Percentiles rank a stretch among this genome's conserved stretches.
Conservation (phyloP, 2,329 filamentous ascomycete species). For the Ophiognomonia clavigignenti-juglandacearum region DNA sequence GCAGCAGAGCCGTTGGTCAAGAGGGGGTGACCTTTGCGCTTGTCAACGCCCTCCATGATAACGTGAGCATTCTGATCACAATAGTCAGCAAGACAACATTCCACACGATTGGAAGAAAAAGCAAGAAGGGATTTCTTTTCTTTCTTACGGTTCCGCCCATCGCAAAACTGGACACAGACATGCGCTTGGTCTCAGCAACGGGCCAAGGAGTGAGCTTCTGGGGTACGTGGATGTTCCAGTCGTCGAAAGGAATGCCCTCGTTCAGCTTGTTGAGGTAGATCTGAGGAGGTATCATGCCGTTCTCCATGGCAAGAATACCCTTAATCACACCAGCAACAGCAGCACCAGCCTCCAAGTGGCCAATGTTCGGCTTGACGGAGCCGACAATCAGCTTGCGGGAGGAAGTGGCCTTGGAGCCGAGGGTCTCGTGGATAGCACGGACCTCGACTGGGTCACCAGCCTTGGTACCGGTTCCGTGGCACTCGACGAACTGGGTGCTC, state of each 20-base stretch:
- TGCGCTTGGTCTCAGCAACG: slow-evolving; percentile 7
- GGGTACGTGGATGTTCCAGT: slow-evolving; percentile 10
- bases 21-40: slow-evolving; percentile 12
- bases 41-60: slow-evolving; percentile 9
- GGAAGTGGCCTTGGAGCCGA: slow-evolving; percentile 2
- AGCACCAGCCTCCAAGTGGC: slow-evolving; percentile 39
- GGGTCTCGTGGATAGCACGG: slow-evolving; percentile 19
- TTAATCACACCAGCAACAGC: slow-evolving; percentile 41
- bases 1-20: slow-evolving; percentile 2
- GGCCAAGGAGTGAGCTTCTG: slow-evolving; percentile 11
- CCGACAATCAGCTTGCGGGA: slow-evolving; percentile 19
- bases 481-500: slow-evolving; percentile 25
- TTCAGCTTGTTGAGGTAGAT: slow-evolving; percentile 28
- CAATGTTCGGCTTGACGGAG: slow-evolving; percentile 34
- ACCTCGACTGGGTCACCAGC: slow-evolving; percentile 34
- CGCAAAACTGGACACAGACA: slow-evolving; percentile 9
- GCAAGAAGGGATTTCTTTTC: too few relatives aligned
- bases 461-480: slow-evolving; percentile 29
- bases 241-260: slow-evolving; percentile 10
- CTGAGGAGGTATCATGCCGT: slow-evolving; percentile 33
- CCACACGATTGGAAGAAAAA: too few relatives aligned
- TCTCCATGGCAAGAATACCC: slow-evolving; percentile 35
- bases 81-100: too few relatives aligned
- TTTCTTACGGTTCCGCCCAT: slow-evolving; percentile 11
- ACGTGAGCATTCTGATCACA: slow-evolving; percentile 10